These are phyloP conservation scores for Mortierella sp. DNA, from an alignment of 371 early-diverging fungal genomes.

Conservation along the genomic window DNA sequence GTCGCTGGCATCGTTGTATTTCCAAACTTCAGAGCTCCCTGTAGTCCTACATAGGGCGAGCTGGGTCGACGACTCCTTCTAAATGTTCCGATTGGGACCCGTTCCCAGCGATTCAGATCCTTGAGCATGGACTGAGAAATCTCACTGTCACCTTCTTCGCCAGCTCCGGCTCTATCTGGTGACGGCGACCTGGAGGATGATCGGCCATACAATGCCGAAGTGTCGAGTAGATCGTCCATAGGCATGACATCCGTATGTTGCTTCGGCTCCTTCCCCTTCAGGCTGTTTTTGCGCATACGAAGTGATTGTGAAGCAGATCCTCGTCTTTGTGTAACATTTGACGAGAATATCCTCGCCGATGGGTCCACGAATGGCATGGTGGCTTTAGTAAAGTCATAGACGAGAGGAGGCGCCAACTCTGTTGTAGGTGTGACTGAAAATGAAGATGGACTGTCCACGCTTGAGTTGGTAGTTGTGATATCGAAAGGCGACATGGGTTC, in stretches of 20 bases:
- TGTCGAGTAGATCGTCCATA: slow-evolving; percentile 74
- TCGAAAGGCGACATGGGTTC: slow-evolving; percentile 4
- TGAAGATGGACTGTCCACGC: background rate
- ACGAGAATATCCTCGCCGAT: slow-evolving; percentile 18
- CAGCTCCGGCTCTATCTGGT: slow-evolving; percentile 46
- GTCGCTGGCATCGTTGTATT: slow-evolving; percentile 50
- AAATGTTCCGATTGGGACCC: slow-evolving; percentile 73
- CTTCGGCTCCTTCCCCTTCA: slow-evolving; percentile 34
- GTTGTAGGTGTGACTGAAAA: background rate
- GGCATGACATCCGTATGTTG: slow-evolving; percentile 51
- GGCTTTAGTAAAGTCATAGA: slow-evolving; percentile 27
- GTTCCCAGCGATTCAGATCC: slow-evolving; percentile 72
- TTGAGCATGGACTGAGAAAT: slow-evolving; percentile 60
- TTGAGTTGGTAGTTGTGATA: background rate
- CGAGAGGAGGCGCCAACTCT: background rate
- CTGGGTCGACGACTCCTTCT: slow-evolving; percentile 57
- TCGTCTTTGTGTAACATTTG: background rate
- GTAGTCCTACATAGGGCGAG: slow-evolving; percentile 41
- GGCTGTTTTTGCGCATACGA: slow-evolving; percentile 19
- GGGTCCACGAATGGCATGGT: slow-evolving; percentile 42
- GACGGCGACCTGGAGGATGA: slow-evolving; percentile 67
- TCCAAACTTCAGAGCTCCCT: slow-evolving; percentile 47
- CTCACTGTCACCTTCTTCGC: slow-evolving; percentile 38
- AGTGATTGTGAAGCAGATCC: background rate
- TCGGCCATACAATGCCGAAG: slow-evolving; percentile 65